Evolutionary conservation across 2,329 filamentous ascomycete genomes (phyloP), one percentile per base, ranked within the genome.

Genomic region (Fusarium pseudocircinatum): DNA sequence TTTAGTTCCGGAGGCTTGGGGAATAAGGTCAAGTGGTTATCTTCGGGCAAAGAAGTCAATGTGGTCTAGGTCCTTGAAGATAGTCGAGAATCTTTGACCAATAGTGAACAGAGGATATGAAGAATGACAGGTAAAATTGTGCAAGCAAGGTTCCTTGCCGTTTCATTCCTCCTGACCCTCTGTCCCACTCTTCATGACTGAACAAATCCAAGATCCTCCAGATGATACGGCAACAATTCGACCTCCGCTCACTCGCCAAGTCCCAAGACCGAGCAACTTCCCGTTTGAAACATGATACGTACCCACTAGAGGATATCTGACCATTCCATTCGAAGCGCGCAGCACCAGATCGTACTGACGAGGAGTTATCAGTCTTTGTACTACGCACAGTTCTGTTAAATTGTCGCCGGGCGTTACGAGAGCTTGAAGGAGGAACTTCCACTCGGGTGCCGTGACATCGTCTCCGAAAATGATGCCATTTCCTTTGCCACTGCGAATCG

Each of bases 391-490:
- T 34, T 3, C 70, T 70, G 9, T 69, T 46, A 7, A 76, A 22
- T 13, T 49, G 0, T 0, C 24, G 3, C 11, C n/a, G 0, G 68
- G 46, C 2, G 60, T 65, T 4, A 39, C 24, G 18, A 81, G 72
- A 20, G 52, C 39, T 14, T 72, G 46, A 40, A 83, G 39, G 8
- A 62, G 62, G 6, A 73, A 34, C 1, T 64, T 22, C 83, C 82
- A 84, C 34, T 79, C 77, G 0, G 74, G 67, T 1, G 63, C 57
- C 24, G 54, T 65, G 7, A 83, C 16, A 22, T 84, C 81, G 7
- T 83, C 80, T 15, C 83, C 81, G 57, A 85, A 84, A 0, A 83
- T 43, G 42, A 85, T 84, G 4, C 83, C 83, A 2, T 77, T 78
- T 0, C 83, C 83, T 47, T 83, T 83, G 0, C 83, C 83, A 18